A percentile compares a stretch with the other conserved stretches of the same genome.
These are phyloP conservation scores for Penicillium bovifimosum DNA, from an alignment of 495 filamentous ascomycete genomes.

Conservation along the genomic window DNA sequence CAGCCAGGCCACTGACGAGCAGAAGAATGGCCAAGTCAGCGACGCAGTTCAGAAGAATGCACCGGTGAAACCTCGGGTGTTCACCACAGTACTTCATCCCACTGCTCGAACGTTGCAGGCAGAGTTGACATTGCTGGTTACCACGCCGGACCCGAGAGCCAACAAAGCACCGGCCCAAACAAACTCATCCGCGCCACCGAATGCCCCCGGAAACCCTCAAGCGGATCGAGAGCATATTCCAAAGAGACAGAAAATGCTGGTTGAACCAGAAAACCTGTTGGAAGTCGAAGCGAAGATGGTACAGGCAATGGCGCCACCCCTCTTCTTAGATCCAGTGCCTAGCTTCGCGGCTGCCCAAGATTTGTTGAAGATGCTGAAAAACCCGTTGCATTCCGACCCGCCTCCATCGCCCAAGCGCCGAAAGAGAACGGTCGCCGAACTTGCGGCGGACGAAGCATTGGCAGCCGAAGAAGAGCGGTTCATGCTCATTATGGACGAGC, in stretches of 20 bases:
- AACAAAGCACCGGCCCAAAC: conserved; percentile 39
- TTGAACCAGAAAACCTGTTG: conserved; percentile 66
- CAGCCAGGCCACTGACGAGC: conserved; percentile 22
- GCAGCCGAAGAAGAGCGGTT: conserved; percentile 84
- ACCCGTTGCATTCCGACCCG: conserved; percentile 67
- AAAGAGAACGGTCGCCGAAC: conserved; percentile 89
- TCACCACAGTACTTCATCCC: conserved; percentile 78
- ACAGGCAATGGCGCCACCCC: conserved; percentile 60
- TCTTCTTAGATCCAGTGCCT: conserved; percentile 70
- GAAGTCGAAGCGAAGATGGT: conserved; percentile 68
- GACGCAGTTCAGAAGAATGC: conserved; percentile 45
- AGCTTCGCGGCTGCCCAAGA: conserved; percentile 60
- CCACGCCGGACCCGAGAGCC: conserved; percentile 56
- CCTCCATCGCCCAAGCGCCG: conserved; percentile 81
- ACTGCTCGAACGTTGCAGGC: conserved; percentile 66
- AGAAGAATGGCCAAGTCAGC: conserved; percentile 44
- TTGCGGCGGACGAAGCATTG: conserved; percentile 87
- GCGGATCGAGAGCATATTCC: conserved; percentile 46
- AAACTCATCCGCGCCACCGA: conserved; percentile 54
- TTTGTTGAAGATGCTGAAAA: conserved; percentile 62
- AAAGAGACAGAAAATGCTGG: conserved; percentile 72
- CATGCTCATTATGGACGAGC: conserved; percentile 91
- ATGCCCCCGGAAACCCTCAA: conserved; percentile 58
- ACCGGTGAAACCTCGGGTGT: conserved; percentile 55
- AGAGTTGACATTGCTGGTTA: conserved; percentile 71